Evolutionary conservation across 78 protist genomes (phyloP), one percentile per base, ranked within the genome.

Genomic region (Dictyostelium capitatum): DNA sequence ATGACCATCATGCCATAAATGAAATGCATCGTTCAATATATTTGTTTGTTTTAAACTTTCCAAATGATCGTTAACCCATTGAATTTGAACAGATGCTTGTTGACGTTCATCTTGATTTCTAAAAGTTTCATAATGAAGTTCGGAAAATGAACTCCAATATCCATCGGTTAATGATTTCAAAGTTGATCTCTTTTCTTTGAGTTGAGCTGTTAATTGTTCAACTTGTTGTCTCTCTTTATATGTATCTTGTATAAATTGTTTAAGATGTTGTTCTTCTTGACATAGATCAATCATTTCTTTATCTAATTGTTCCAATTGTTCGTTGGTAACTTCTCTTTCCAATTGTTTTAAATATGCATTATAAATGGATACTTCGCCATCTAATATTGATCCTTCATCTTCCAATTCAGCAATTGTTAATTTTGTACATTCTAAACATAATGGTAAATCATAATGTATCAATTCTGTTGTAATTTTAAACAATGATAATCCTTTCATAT

Each of bases 11-110:
- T 75, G 78, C 94, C 96, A 93, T 3, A 98, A 95, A 92, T 97
- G 97, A 65, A 98, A 98, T 1, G 98, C 91, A 70, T 98, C 98
- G 67, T 98, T 98, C 77, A 82, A 73, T 10, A 98, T 89, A 80
- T 95, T 96, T 1, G 98, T 97, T 32, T 82, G 70, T 28, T 89
- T 89, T 51, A 98, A 87, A 50, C 51, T 6, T 8, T 90, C 87
- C 57, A 97, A 89, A 73, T 92, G 85, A 43, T 80, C 89, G 10
- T 59, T 70, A 20, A 89, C 91, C 30, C 57, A 28, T 20, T 37
- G 51, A 9, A 65, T 78, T 51, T 83, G 94, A n/a, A 75, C 77
- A 28, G 64, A 50, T 2, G 92, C 53, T 43, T 82, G 54, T 4
- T 74, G 95, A 20, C 50, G 83, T 37, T 78, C 96, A 12, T 82